These are phyloP conservation scores for Solanum dulcamara DNA, from an alignment of 257 asterid species.

Conservation along the genomic window DNA sequence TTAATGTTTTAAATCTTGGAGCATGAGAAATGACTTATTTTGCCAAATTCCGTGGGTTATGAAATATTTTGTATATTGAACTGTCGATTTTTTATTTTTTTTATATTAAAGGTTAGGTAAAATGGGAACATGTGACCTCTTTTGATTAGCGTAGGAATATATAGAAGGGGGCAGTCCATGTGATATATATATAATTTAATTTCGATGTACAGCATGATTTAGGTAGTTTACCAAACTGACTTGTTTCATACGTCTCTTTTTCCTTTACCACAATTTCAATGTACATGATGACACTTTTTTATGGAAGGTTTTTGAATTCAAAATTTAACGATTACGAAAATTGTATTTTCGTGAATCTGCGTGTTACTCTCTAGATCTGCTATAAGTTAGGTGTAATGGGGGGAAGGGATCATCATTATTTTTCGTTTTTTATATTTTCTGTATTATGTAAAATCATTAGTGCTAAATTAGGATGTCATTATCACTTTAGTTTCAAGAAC, in stretches of 20 bases:
- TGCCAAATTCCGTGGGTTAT: not conserved
- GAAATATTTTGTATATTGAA: not conserved
- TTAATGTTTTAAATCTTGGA: too few relatives aligned
- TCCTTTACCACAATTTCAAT: not conserved
- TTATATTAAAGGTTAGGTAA: not conserved
- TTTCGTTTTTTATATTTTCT: not conserved
- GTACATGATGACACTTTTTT: not conserved
- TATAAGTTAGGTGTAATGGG: not conserved
- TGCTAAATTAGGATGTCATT: not conserved
- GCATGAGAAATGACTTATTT: not conserved
- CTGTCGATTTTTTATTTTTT: too few relatives aligned
- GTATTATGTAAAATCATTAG: not conserved
- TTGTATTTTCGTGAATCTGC: not conserved
- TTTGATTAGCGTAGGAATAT: not conserved
- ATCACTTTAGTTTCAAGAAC: not conserved
- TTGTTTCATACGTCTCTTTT: not conserved
- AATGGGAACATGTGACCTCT: constrained; percentile 11
- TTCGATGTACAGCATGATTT: not conserved
- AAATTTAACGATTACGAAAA: not conserved
- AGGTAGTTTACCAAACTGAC: not conserved
- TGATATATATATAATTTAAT: not conserved
- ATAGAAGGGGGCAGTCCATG: constrained; percentile 10
- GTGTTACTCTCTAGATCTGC: not conserved
- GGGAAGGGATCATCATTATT: not conserved
- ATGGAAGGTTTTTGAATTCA: not conserved